Evolutionary conservation across 2,329 filamentous ascomycete genomes (phyloP), one percentile per base, ranked within the genome.

Genomic region (Fusarium solani-melongenae): DNA sequence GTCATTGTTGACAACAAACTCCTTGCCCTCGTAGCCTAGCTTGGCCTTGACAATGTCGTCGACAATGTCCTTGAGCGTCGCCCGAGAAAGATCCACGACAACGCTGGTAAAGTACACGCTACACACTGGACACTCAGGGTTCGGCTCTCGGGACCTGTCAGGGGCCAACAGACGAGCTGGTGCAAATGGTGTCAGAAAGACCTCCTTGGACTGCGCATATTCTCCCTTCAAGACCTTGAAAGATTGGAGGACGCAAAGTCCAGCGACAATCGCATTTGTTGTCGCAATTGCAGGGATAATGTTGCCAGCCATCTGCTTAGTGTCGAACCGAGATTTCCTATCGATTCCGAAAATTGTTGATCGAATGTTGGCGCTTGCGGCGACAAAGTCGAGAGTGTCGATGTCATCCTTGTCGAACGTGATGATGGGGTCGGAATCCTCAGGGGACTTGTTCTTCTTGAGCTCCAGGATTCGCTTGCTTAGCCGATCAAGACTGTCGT

Each of bases 251-350:
- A 98, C 95, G 79, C 95, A 98, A 11, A 99, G 88, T 14, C 94
- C 93, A 17, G 96, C 96, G 2, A 96, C 96, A 81, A 98, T 97
- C 17, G 96, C 96, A 81, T 99, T 99, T 0, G 96, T 98, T 0
- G 96, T 99, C 6, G 96, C 96, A 80, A 99, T 99, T 2, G 96
- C 96, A 2, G 96, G 96, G 70, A 99, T 99, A 78, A 99, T 99
- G 81, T 99, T 99, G 62, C 96, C 96, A 5, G 96, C 96, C 96
- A 98, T 99, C 83, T 99, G 93, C 85, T 99, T 99, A 78, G 96
- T 95, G 80, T 98, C 95, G 79, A 98, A 99, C 67, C 97, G 94
- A 24, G 95, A 97, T 81, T 94, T 96, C 6, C 87, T 85, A 62
- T 96, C 93, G 66, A 99, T 98, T 64, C 92, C 93, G 79, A 99